Evolutionary conservation across 2,329 filamentous ascomycete species (phyloP).

Genomic region (Alternaria sp.): DNA sequence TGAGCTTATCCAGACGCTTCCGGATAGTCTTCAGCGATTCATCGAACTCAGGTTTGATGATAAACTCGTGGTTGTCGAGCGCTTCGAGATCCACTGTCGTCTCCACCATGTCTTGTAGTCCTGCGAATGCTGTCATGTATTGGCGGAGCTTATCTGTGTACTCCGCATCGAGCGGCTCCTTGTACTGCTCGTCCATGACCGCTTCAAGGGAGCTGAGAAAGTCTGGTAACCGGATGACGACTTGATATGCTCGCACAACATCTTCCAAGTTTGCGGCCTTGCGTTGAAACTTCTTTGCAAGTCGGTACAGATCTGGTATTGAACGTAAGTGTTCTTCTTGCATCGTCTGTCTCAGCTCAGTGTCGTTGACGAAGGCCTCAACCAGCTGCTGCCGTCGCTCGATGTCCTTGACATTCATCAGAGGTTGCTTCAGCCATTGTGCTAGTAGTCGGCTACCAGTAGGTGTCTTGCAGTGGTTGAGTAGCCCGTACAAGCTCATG

Average conservation of each 20-base stretch:
- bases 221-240: conserved; percentile 87
- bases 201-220: conserved; percentile 89
- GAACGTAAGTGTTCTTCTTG: conserved; percentile 94
- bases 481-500: conserved; percentile 92
- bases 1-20: conserved; percentile 86
- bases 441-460: conserved; percentile 87
- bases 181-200: conserved; percentile 95
- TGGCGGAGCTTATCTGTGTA: conserved; percentile 84
- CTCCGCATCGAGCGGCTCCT: conserved; percentile 81
- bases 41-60: conserved; percentile 98
- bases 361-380: conserved; percentile 92
- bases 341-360: conserved; percentile 91
- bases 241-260: conserved; percentile 94
- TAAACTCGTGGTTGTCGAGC: conserved; percentile 95
- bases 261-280: conserved; percentile 92
- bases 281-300: conserved; percentile 94
- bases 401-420: conserved; percentile 91
- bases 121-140: conserved; percentile 79
- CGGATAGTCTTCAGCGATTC: conserved; percentile 86
- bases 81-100: conserved; percentile 96
- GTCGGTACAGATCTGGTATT: conserved; percentile 90
- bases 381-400: conserved; percentile 92
- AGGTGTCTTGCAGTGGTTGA: conserved; percentile 98
- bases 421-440: conserved; percentile 96
- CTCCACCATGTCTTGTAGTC: conserved; percentile 97